Conservation (phyloP, 2,329 filamentous ascomycete species). For the Venturia pyrina region DNA sequence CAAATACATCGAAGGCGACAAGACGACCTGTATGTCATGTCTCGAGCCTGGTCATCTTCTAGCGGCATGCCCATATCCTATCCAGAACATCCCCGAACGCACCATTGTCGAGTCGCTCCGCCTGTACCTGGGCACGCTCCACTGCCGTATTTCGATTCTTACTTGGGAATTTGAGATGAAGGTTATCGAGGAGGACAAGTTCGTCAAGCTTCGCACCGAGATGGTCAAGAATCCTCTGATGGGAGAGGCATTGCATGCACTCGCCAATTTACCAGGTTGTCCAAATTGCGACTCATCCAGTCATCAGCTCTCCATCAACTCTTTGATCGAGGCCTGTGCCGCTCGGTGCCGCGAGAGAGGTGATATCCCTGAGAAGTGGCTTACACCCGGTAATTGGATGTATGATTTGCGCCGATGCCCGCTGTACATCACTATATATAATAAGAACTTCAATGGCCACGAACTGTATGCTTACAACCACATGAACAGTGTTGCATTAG, state of each 20-base stretch:
- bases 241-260: not conserved
- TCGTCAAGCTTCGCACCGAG: not conserved
- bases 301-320: not conserved
- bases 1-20: not conserved
- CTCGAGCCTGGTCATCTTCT: not conserved
- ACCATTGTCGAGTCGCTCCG: not conserved
- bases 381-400: not conserved
- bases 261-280: not conserved
- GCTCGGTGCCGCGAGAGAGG: not conserved
- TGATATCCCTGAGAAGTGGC: not conserved
- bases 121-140: not conserved
- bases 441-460: not conserved
- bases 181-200: not conserved
- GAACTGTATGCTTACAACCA: conserved; percentile 3
- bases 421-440: not conserved
- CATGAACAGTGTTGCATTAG: not conserved
- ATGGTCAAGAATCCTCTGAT: not conserved
- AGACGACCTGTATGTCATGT: not conserved
- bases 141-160: not conserved
- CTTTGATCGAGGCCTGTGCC: not conserved
- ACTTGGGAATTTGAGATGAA: not conserved
- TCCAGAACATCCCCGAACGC: not conserved
- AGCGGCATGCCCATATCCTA: conserved; percentile 1
- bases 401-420: not conserved
- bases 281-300: conserved; percentile 1